Conservation (phyloP, 2,329 filamentous ascomycete species). For the Botryosphaeria dothidea region DNA sequence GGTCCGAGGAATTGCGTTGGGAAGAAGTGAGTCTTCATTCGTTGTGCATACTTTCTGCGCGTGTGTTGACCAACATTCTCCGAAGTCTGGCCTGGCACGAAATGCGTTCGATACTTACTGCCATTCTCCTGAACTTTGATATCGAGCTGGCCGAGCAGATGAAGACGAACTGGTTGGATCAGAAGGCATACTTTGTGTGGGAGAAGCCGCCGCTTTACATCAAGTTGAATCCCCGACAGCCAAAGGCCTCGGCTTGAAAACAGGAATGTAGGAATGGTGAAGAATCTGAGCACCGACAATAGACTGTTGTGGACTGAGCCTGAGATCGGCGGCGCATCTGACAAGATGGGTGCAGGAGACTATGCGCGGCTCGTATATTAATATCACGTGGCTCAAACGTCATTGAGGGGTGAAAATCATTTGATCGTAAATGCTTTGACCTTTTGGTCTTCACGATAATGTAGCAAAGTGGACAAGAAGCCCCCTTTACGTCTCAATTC, state of each 20-base stretch:
- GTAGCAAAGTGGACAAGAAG: no score
- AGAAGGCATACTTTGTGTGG: conserved; percentile 39
- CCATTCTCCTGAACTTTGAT: conserved; percentile 41
- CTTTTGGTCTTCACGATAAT: no score
- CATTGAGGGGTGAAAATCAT: no score
- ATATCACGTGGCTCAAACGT: no score
- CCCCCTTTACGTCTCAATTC: no score
- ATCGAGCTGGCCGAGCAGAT: conserved; percentile 36
- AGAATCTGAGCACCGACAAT: no score
- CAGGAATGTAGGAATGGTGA: no score
- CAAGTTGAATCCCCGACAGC: not conserved
- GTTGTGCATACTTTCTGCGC: not conserved
- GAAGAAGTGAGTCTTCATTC: conserved; percentile 33
- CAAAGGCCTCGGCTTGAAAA: not conserved
- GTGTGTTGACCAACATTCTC: not conserved
- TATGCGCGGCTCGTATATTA: no score
- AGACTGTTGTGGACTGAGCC: no score
- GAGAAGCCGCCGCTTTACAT: conserved; percentile 35
- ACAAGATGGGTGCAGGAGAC: no score
- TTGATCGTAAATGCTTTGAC: no score
- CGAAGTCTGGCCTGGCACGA: conserved; percentile 42
- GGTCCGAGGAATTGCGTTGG: conserved; percentile 43
- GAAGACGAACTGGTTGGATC: conserved; percentile 27
- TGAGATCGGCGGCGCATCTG: no score
- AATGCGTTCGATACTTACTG: conserved; percentile 42